Evolutionary conservation across 1,284 basidiomycete species (phyloP).

Genomic region (Serendipita sp.): DNA sequence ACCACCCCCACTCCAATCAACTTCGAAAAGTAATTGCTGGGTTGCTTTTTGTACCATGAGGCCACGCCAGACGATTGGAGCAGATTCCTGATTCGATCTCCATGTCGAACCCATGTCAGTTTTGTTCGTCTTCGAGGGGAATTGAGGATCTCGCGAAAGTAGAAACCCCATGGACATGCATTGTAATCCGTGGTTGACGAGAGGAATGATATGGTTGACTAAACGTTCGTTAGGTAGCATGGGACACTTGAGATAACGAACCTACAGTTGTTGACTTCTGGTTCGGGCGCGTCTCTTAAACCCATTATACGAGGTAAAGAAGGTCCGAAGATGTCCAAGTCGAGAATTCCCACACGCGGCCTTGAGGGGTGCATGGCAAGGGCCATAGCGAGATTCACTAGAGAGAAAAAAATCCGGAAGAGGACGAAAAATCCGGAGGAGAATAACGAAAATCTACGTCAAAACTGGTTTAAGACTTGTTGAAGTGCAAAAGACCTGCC

Average conservation of each 20-base stretch:
- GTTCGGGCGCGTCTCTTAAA: conserved; percentile 67
- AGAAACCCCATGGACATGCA: conserved; percentile 97
- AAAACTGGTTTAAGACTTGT: not conserved
- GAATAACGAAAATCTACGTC: not conserved
- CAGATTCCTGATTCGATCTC: conserved; percentile 35
- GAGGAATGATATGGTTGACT: conserved; percentile 40
- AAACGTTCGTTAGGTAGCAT: not conserved
- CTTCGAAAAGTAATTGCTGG: conserved; percentile 91
- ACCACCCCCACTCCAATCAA: conserved; percentile 58
- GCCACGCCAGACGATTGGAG: conserved; percentile 87
- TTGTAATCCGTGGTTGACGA: conserved; percentile 80
- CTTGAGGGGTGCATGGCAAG: conserved; percentile 31
- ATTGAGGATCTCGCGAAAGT: conserved; percentile 35
- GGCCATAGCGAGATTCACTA: conserved; percentile 75
- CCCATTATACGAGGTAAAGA: conserved; percentile 94
- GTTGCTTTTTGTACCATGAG: conserved; percentile 99
- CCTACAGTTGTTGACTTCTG: conserved; percentile 62
- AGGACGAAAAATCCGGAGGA: not conserved
- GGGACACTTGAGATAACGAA: not conserved
- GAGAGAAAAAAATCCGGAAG: not conserved
- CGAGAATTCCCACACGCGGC: conserved; percentile 68
- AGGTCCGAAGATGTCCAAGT: conserved; percentile 93
- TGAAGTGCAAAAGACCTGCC: conserved; percentile 41
- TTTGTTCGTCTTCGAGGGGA: conserved; percentile 23
- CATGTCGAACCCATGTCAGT: not conserved